A percentile compares a stretch with the other conserved stretches of the same genome.
phyloP scores from a whole-genome alignment of 2,329 filamentous ascomycete genomes.

The Alternaria arbusti region DNA sequence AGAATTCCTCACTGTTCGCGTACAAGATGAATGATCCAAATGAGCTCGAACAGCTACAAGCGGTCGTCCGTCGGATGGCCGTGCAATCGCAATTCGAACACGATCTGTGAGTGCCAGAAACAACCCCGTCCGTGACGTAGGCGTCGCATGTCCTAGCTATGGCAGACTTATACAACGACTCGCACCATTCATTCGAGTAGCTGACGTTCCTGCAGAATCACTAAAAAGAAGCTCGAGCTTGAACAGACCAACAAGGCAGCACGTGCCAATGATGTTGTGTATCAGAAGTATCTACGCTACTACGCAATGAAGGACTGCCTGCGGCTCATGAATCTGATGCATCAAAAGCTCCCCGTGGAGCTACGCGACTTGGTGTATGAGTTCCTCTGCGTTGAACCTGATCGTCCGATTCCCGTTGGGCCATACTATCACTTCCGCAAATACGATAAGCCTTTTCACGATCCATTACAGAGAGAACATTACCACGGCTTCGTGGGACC shows the following conservation, averaged over 20 bases:
- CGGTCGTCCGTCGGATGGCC: slow-evolving; percentile 1
- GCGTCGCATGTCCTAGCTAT: neutral
- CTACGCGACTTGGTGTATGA: slow-evolving; percentile 29
- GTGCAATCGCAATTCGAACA: neutral
- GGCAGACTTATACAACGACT: neutral
- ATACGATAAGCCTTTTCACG: slow-evolving; percentile 10
- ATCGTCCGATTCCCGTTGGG: slow-evolving; percentile 27
- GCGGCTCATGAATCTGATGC: slow-evolving; percentile 22
- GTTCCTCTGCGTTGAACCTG: slow-evolving; percentile 27
- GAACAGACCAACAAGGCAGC: neutral
- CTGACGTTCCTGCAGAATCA: slow-evolving; percentile 1
- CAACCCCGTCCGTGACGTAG: neutral
- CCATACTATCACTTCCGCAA: slow-evolving; percentile 30
- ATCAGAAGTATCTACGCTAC: slow-evolving; percentile 1
- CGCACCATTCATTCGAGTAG: neutral
- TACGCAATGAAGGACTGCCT: slow-evolving; percentile 21
- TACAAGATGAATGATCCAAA: neutral
- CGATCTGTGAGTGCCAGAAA: neutral
- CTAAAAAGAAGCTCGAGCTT: slow-evolving; percentile 5
- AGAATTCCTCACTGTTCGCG: neutral
- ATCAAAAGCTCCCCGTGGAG: slow-evolving; percentile 24
- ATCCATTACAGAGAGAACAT: neutral
- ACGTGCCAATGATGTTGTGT: neutral
- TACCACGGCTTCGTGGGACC: neutral
- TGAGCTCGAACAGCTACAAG: neutral